Conservation (phyloP, 352 stramenopile genomes). For the Pythium apleroticum region DNA sequence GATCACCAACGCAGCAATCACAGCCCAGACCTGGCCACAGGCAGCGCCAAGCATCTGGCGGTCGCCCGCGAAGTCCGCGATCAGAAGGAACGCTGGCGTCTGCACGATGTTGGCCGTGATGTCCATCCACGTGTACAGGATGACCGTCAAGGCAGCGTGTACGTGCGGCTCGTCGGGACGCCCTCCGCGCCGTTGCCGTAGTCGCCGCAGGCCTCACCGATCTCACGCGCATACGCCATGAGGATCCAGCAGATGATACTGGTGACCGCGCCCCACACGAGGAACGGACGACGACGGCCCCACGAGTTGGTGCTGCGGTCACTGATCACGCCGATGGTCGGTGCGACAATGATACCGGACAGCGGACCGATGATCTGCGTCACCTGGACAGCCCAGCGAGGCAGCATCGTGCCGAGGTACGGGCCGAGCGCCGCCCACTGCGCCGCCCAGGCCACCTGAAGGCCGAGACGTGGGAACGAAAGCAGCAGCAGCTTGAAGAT, state of each 20-base stretch:
- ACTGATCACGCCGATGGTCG: conserved; percentile 26
- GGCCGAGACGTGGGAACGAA: conserved; percentile 2
- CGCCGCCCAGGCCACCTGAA: background rate
- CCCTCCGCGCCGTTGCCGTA: conserved; percentile 18
- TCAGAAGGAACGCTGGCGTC: conserved; percentile 39
- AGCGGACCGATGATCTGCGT: conserved; percentile 32
- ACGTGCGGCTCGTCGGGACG: conserved; percentile 37
- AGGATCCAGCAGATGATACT: conserved; percentile 30
- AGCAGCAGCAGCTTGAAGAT: conserved; percentile 19
- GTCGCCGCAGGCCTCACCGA: conserved; percentile 29
- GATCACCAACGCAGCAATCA: conserved; percentile 10
- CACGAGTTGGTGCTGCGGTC: conserved; percentile 26
- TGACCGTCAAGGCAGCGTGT: conserved; percentile 46
- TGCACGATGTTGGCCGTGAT: conserved; percentile 48
- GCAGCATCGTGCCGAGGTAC: conserved; percentile 29
- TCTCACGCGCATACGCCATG: conserved; percentile 28
- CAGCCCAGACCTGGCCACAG: background rate
- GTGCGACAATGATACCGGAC: conserved; percentile 25
- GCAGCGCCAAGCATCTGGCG: background rate
- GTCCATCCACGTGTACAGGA: conserved; percentile 65
- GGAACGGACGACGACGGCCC: conserved; percentile 28
- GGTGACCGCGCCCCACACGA: conserved; percentile 18
- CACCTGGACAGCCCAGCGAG: conserved; percentile 22
- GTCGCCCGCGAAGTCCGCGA: conserved; percentile 9
- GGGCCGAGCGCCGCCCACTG: conserved; percentile 33